Conservation (phyloP, 2,329 filamentous ascomycete species). For the Exophiala bonariae region DNA sequence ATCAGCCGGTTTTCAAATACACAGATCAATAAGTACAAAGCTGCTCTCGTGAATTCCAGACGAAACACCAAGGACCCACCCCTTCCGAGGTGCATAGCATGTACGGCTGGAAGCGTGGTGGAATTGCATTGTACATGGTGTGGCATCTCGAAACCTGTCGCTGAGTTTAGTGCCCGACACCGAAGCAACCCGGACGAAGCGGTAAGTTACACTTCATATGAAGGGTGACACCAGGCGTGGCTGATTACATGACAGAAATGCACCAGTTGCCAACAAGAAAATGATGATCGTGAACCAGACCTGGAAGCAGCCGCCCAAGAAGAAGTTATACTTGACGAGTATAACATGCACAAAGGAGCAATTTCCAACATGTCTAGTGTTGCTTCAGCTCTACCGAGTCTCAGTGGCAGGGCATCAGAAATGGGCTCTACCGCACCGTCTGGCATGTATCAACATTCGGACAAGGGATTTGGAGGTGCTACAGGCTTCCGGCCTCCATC, state of each 20-base stretch:
- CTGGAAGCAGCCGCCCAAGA: constrained; percentile 31
- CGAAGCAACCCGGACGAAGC: constrained; percentile 46
- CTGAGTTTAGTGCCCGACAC: constrained; percentile 52
- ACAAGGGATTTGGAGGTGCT: constrained; percentile 11
- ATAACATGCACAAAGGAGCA: background rate
- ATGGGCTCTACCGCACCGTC: background rate
- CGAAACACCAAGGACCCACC: constrained; percentile 23
- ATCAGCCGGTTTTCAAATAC: constrained; percentile 47
- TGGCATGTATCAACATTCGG: background rate
- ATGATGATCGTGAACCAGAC: constrained; percentile 34
- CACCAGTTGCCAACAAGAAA: constrained; percentile 37
- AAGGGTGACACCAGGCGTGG: background rate
- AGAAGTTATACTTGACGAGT: constrained; percentile 29
- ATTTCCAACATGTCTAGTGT: constrained; percentile 7
- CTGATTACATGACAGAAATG: constrained; percentile 39
- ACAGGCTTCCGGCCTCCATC: background rate
- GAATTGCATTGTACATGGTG: constrained; percentile 54
- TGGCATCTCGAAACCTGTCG: constrained; percentile 45
- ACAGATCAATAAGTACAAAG: constrained; percentile 39
- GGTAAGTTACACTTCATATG: constrained; percentile 36
- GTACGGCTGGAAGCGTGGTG: constrained; percentile 42
- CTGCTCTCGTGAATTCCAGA: constrained; percentile 6
- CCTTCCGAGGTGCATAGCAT: constrained; percentile 44
- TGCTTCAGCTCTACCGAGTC: constrained; percentile 12
- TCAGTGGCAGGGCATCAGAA: constrained; percentile 1